Base-by-base conservation (phyloP, 441 rosid species). In the Aleurites moluccanus region DNA sequence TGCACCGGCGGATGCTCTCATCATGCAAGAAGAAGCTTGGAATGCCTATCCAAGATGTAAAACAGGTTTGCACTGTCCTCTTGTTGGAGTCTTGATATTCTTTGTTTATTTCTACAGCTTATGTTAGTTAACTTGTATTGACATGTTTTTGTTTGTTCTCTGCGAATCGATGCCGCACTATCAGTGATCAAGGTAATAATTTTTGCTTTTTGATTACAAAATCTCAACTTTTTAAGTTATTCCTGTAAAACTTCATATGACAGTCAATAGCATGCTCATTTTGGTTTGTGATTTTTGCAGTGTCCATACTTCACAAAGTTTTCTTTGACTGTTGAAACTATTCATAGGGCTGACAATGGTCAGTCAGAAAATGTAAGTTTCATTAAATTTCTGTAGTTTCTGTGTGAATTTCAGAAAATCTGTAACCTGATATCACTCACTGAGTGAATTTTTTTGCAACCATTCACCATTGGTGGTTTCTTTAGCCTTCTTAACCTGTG, bases 11-110 rank as follows among this genome's bases (percentile, higher is more conserved):
- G 89, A 90, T 70, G 90, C 92, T 71, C 94, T 90, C 27, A 52
- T 88, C 74, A 78, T 90, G 88, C 82, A 87, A 66, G 94, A 90
- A 83, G 92, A 90, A 77, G 88, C 94, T 11, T 88, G 94, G 94
- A 88, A 88, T 80, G 86, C 92, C 25, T 90, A 84, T 70, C 94
- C 92, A 27, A 86, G 88, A 79, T 88, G 92, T 80, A 90, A 88
- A 85, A 88, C 91, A 76, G 92, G 92, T 86, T 62, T 70, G 63
- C 45, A 35, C 1, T 55, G 10, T 62, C 28, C 69, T 73, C 61
- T 64, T 73, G 45, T 59, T 42, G 18, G 28, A 65, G 25, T 75
- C 45, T 13, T 64, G 2, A 15, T 69, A 1, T 28, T 50, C 25
- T n/a, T 33, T 28, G 50, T 25, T n/a, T 65, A 33, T 67, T 66